Evolutionary conservation across 148 eudicot genomes (phyloP), one percentile per base, ranked within the genome.

Genomic region (Diospyros lotus): DNA sequence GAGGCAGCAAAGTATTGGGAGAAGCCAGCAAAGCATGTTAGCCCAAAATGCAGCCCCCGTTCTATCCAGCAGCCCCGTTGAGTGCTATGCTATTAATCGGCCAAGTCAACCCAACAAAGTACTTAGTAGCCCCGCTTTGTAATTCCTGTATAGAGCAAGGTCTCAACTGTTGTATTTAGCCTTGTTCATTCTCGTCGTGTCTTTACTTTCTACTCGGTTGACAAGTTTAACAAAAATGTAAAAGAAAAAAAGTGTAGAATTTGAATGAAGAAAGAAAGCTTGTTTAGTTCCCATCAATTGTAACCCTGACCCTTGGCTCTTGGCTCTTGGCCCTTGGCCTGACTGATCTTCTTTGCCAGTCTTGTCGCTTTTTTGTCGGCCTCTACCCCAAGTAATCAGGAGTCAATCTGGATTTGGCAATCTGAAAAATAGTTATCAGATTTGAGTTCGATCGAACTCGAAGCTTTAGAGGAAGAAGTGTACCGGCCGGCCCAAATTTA

Each of bases 51-150:
- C 80, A 84, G 84, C 78, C 75, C 81, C 45, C 87, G 87, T 3
- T 73, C 75, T 80, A 84, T 87, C 69, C 90, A 87, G 79, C 90
- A 87, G 73, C 87, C 87, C 12, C 86, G 90, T 64, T 87, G 77
- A 82, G 76, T 74, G 80, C 14, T 18, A 48, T 8, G 52, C 52
- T 4, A 4, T 48, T 48, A 51, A 50, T 48, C 17, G 45, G 43
- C 52, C 55, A 10, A 52, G 63, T 17, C 62, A 38, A 38, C 62
- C 66, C 40, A 72, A 3, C 68, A 10, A 12, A 64, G 58, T 73
- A 50, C 55, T 39, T 42, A 72, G 60, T 62, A 39, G 64, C 63
- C 68, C 64, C 78, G 59, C 72, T 58, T 48, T 81, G 82, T 79
- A 80, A 69, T 53, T 78, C 66, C 66, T 80, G 85, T 82, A 80